These are phyloP conservation scores for Citrullus colocynthis DNA, from an alignment of 306 rosid genomes.

Conservation along the genomic window DNA sequence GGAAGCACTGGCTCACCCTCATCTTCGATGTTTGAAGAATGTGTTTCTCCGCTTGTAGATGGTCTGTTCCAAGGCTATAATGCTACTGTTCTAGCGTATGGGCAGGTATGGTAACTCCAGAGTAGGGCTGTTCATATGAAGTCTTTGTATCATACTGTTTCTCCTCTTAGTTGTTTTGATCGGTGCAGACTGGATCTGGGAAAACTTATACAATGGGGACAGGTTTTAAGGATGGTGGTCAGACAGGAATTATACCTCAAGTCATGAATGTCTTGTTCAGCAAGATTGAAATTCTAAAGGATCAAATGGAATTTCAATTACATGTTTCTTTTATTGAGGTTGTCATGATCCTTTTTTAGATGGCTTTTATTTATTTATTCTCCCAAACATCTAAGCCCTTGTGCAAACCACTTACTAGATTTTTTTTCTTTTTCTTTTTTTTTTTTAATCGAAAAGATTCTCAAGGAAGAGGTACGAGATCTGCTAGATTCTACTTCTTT, in stretches of 20 bases:
- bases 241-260: constrained; percentile 75
- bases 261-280: constrained; percentile 81
- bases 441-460: constrained; percentile 39
- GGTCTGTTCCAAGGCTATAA: constrained; percentile 98
- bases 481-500: constrained; percentile 70
- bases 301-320: constrained; percentile 81
- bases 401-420: constrained; percentile 21
- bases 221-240: constrained; percentile 78
- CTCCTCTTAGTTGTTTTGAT: constrained; percentile 19
- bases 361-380: not conserved
- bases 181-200: constrained; percentile 96
- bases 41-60: constrained; percentile 77
- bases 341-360: not conserved
- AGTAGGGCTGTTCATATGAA: not conserved
- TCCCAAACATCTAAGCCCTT: constrained; percentile 1
- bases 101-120: constrained; percentile 53
- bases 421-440: constrained; percentile 6
- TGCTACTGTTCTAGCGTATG: constrained; percentile 98
- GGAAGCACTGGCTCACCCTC: constrained; percentile 90
- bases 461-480: constrained; percentile 96
- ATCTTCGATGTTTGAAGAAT: constrained; percentile 74
- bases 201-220: constrained; percentile 99
- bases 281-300: constrained; percentile 71
- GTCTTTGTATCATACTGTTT: constrained; percentile 3
- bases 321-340: constrained; percentile 99